phyloP scores from a whole-genome alignment of 1,284 basidiomycete genomes.

The Cystobasidiaceae sp. region DNA sequence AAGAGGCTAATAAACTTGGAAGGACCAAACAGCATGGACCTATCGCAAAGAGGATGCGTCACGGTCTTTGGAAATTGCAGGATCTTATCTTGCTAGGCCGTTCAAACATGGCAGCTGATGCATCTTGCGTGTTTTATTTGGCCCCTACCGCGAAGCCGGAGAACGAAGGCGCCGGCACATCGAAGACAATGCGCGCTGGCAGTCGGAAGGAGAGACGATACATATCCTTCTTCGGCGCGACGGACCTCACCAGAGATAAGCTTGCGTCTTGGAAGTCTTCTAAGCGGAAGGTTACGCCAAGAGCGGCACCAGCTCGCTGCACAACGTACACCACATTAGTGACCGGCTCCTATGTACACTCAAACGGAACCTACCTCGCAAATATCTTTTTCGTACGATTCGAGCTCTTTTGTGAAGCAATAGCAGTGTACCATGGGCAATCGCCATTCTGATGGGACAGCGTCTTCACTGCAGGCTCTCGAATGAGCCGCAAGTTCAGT shows the following conservation, averaged over 20 bases:
- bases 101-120: no score
- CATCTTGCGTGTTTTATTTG: no score
- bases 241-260: conserved; percentile 78
- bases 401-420: conserved; percentile 89
- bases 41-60: no score
- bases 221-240: conserved; percentile 98
- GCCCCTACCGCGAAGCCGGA: no score
- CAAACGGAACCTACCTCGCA: conserved; percentile 57
- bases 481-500: conserved; percentile 2
- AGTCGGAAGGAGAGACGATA: conserved; percentile 92
- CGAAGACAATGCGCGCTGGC: conserved; percentile 53
- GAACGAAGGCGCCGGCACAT: not conserved
- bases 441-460: conserved; percentile 36
- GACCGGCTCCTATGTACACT: no score
- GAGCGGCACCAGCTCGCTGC: conserved; percentile 66
- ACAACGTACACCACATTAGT: conserved; percentile 13
- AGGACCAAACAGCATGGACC: no score
- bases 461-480: not conserved
- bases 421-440: conserved; percentile 92
- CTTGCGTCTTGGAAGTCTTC: conserved; percentile 51
- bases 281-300: conserved; percentile 58
- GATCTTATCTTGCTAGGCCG: no score
- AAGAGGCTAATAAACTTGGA: no score
- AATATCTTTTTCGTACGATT: conserved; percentile 70
- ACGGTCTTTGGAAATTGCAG: no score